Evolutionary conservation across 805 yeast species (phyloP).

Genomic region (Debaryomyces tyrocola): DNA sequence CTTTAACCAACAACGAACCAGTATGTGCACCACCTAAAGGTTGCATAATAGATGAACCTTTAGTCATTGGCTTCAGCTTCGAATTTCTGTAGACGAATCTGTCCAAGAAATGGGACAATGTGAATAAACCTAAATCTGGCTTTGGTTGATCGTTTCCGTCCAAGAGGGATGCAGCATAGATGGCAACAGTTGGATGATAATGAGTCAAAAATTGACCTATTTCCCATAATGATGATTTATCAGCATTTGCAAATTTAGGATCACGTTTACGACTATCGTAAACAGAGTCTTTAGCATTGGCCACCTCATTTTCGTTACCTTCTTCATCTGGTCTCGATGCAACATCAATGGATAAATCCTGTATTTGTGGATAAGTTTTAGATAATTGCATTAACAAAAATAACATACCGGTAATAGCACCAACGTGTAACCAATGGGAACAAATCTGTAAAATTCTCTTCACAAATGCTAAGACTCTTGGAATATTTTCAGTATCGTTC

Average conservation of each 20-base stretch:
- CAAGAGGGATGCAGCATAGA: slow-evolving; percentile 70
- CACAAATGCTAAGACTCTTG: slow-evolving; percentile 82
- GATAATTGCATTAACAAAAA: slow-evolving; percentile 69
- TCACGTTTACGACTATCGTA: slow-evolving; percentile 91
- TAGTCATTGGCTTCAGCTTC: slow-evolving; percentile 67
- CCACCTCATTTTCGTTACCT: slow-evolving; percentile 24
- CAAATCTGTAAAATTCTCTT: slow-evolving; percentile 88
- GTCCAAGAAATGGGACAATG: slow-evolving; percentile 88
- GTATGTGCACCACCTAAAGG: slow-evolving; percentile 87
- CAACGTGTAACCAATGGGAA: slow-evolving; percentile 81
- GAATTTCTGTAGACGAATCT: slow-evolving; percentile 94
- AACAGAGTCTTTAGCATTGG: slow-evolving; percentile 10
- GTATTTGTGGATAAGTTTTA: slow-evolving; percentile 62
- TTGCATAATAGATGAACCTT: slow-evolving; percentile 96
- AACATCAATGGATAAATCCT: slow-evolving; percentile 56
- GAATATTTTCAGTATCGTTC: slow-evolving; percentile 53
- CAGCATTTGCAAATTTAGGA: slow-evolving; percentile 89
- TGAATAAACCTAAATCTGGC: slow-evolving; percentile 89
- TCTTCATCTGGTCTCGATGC: slow-evolving; percentile 48
- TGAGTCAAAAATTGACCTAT: slow-evolving; percentile 68
- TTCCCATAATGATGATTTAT: slow-evolving; percentile 85
- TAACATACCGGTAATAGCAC: slow-evolving; percentile 83
- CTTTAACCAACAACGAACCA: slow-evolving; percentile 64
- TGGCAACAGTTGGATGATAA: slow-evolving; percentile 88
- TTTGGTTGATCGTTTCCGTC: slow-evolving; percentile 54